phyloP scores from a whole-genome alignment of 2,329 filamentous ascomycete species.

The Curvularia hawaiiensis region DNA sequence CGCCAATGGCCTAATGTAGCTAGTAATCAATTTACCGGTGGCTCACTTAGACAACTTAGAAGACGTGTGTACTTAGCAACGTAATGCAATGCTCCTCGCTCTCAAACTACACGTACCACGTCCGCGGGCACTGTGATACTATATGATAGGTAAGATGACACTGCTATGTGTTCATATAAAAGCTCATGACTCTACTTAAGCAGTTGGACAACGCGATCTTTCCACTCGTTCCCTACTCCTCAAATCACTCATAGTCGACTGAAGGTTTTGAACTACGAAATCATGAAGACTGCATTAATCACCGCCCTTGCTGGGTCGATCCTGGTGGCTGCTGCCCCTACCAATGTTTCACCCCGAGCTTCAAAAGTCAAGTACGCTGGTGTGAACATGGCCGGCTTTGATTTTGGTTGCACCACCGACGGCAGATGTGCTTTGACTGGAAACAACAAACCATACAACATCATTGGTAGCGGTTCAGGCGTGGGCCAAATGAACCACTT shows the following conservation, averaged over 20 bases:
- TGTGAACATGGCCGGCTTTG: constrained; percentile 56
- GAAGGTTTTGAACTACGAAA: not conserved
- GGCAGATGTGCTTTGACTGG: constrained; percentile 19
- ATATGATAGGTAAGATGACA: not conserved
- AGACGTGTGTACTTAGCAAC: not conserved
- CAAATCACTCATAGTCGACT: not conserved
- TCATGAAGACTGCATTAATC: not conserved
- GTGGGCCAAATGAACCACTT: constrained; percentile 63
- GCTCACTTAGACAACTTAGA: not conserved
- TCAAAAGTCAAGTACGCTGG: constrained; percentile 33
- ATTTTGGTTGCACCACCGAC: constrained; percentile 51
- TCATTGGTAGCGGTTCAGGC: constrained; percentile 42
- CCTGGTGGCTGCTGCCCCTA: not conserved
- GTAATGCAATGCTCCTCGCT: not conserved
- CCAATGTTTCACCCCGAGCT: not conserved
- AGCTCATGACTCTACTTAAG: not conserved
- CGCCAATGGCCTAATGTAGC: not conserved
- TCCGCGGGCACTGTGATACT: not conserved
- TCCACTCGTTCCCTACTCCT: not conserved
- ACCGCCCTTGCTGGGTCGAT: not conserved
- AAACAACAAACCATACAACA: constrained; percentile 27
- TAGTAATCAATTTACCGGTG: not conserved
- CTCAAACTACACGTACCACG: not conserved
- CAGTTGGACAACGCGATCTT: not conserved
- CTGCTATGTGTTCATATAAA: not conserved